Conservation (phyloP, 108 stramenopile species). For the Cyclotella choctawhatcheeana region DNA sequence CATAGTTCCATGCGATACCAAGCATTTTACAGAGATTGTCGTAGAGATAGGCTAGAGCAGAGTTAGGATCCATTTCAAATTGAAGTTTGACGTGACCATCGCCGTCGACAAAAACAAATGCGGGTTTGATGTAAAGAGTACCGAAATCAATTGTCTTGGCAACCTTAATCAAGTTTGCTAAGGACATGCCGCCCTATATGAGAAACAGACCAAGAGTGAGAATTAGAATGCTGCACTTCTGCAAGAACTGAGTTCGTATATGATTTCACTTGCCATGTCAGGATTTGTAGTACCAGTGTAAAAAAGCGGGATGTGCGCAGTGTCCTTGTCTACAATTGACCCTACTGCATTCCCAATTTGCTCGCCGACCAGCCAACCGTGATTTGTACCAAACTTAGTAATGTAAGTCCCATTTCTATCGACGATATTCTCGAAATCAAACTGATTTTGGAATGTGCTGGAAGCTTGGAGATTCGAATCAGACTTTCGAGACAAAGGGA, state of each 20-base stretch:
- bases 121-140: constrained; percentile 89
- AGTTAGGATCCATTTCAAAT: constrained; percentile 82
- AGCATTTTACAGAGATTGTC: constrained; percentile 85
- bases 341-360: constrained; percentile 85
- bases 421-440: constrained; percentile 81
- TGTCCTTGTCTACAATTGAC: constrained; percentile 91
- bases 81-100: constrained; percentile 89
- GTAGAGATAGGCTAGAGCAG: constrained; percentile 85
- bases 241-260: too few species aligned
- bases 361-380: constrained; percentile 87
- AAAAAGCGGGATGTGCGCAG: constrained; percentile 89
- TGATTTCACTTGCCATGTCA: constrained; percentile 78
- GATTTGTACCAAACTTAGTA: constrained; percentile 80
- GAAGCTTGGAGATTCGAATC: constrained; percentile 79
- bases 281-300: constrained; percentile 88
- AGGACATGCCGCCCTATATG: constrained; percentile 80
- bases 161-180: constrained; percentile 78
- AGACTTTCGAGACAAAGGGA: constrained; percentile 77
- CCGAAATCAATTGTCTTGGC: constrained; percentile 84
- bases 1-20: constrained; percentile 89
- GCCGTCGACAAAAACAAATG: constrained; percentile 86
- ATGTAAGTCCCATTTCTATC: constrained; percentile 85
- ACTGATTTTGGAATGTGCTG: constrained; percentile 80
- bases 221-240: too few species aligned
- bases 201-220: constrained; percentile 14